Evolutionary conservation across 2,329 filamentous ascomycete genomes (phyloP), one percentile per base, ranked within the genome.

Genomic region (Xylariaceae sp.): DNA sequence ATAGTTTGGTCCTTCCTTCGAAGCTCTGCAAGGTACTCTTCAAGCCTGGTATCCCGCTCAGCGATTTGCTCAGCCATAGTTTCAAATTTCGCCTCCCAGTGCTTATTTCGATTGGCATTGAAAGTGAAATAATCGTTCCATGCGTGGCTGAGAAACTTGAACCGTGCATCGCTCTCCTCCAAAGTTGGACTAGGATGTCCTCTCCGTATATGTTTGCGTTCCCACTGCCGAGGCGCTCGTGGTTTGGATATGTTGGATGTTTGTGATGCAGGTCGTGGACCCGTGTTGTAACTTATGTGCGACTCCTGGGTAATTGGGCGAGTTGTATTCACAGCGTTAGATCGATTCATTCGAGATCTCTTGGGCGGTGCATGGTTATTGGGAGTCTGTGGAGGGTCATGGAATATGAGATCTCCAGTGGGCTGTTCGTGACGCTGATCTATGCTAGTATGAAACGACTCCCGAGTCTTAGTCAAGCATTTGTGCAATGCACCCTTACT

Each of bases 211-310:
- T 37, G 54, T 26, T 16, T 45, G 9, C 19, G 41, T 19, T 31
- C n/a, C 8, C 3, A 19, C 14, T 6, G 17, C 19, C 2, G n/a
- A 36, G 58, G 53, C 24, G 39, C 53, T 23, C 67, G 64, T 5
- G 26, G 48, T 26, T 55, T 69, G 1, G 67, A 65, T 41, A 66
- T 65, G 33, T 68, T 70, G 2, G 68, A 70, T 9, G 63, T 53
- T 39, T 60, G 63, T 26, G 68, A 70, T 17, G 16, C 28, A 19
- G 61, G 37, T 28, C 61, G 44, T 24, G 26, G 19, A 24, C 9
- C 23, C 8, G 34, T 17, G 4, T 3, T 36, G 23, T 26, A n/a
- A 43, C 59, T 24, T 31, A 50, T 37, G 3, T 17, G 45, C 31
- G 7, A 5, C 1, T 36, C 46, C 4, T 11, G 17, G 16, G 14